Conservation (phyloP, 2,329 filamentous ascomycete genomes). For the Thermoascus crustaceus region DNA sequence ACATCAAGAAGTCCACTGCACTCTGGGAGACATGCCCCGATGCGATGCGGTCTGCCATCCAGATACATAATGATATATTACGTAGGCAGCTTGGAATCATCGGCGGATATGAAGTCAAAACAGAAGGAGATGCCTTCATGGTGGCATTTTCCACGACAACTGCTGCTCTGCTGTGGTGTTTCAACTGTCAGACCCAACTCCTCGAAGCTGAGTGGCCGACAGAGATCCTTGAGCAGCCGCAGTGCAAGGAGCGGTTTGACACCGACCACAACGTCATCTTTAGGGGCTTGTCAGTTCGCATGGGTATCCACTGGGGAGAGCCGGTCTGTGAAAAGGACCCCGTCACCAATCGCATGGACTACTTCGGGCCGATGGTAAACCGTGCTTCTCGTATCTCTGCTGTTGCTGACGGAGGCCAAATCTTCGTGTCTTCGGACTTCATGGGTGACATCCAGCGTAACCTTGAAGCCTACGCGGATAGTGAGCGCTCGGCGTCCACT, state of each 20-base stretch:
- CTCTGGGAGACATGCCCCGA: slow-evolving; percentile 93
- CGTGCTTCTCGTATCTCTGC: slow-evolving; percentile 88
- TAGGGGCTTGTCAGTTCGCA: slow-evolving; percentile 85
- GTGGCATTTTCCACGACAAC: slow-evolving; percentile 96
- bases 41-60: slow-evolving; percentile 94
- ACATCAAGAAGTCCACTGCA: slow-evolving; percentile 96
- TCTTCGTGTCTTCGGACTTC: slow-evolving; percentile 93
- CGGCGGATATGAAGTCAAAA: slow-evolving; percentile 98
- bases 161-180: slow-evolving; percentile 89
- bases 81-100: slow-evolving; percentile 85
- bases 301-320: slow-evolving; percentile 94
- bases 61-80: slow-evolving; percentile 96
- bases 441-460: slow-evolving; percentile 92
- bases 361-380: slow-evolving; percentile 99
- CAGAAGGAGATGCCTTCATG: slow-evolving; percentile 99
- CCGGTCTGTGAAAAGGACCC: slow-evolving; percentile 94
- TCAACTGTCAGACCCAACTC: slow-evolving; percentile 81
- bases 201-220: slow-evolving; percentile 88
- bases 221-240: slow-evolving; percentile 79
- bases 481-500: slow-evolving; percentile 60
- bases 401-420: slow-evolving; percentile 92
- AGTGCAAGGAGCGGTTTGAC: slow-evolving; percentile 74
- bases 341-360: slow-evolving; percentile 96
- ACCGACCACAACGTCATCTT: slow-evolving; percentile 85
- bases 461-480: slow-evolving; percentile 80